phyloP scores from a whole-genome alignment of 257 asterid genomes.

The Avicennia marina region DNA sequence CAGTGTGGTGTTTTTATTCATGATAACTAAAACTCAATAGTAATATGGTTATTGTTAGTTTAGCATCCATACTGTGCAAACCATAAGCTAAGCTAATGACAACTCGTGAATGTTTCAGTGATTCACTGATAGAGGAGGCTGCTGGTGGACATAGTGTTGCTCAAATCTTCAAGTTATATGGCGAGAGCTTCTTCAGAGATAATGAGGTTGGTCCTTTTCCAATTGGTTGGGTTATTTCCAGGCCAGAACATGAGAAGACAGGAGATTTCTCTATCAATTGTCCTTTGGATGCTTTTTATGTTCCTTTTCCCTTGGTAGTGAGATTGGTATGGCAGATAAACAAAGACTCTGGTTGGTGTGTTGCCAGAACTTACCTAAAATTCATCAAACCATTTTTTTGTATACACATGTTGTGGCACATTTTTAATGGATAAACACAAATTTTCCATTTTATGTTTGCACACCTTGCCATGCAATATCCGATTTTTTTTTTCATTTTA shows the following conservation, averaged over 20 bases:
- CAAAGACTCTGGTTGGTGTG: neutral
- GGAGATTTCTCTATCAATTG: neutral
- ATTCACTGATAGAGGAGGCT: slow-evolving; percentile 52
- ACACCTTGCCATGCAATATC: too few relatives aligned
- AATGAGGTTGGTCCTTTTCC: slow-evolving; percentile 46
- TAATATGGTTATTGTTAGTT: slow-evolving; percentile 5
- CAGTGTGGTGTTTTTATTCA: neutral
- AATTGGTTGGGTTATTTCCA: neutral
- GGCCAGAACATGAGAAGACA: neutral
- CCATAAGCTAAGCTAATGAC: too few relatives aligned
- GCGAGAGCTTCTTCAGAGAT: slow-evolving; percentile 62
- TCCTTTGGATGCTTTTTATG: neutral
- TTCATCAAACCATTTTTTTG: neutral
- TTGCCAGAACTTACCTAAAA: neutral
- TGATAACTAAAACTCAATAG: neutral
- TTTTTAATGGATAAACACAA: neutral
- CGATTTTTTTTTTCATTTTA: too few relatives aligned
- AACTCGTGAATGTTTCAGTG: slow-evolving; percentile 40
- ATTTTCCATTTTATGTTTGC: neutral
- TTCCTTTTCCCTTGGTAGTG: neutral
- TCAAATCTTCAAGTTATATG: slow-evolving; percentile 53
- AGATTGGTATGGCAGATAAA: neutral
- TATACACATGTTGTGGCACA: neutral
- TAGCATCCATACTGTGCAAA: neutral
- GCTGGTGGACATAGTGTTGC: slow-evolving; percentile 52